Conservation (phyloP, 179 eudicot species). For the Patellifolia procumbens region DNA sequence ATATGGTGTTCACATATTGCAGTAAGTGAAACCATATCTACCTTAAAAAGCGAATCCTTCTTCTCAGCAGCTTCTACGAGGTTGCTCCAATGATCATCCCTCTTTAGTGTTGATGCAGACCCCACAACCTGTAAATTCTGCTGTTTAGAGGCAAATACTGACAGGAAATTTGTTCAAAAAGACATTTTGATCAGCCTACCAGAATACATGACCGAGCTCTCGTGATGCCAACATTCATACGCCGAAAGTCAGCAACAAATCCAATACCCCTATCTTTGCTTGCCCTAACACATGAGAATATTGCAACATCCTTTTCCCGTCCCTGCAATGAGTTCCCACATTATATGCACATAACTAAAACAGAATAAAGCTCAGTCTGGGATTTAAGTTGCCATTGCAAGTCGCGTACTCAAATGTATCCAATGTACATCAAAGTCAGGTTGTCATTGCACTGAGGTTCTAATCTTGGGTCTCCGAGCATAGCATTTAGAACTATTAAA, state of each 20-base stretch:
- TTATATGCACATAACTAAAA: background rate
- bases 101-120: conserved; percentile 73
- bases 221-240: conserved; percentile 98
- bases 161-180: background rate
- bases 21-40: conserved; percentile 18
- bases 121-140: conserved; percentile 69
- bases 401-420: background rate
- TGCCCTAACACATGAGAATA: conserved; percentile 93
- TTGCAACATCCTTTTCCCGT: conserved; percentile 94
- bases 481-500: background rate
- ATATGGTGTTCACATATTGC: background rate
- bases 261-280: conserved; percentile 74
- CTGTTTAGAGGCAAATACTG: conserved; percentile 13
- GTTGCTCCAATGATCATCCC: conserved; percentile 80
- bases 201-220: conserved; percentile 87
- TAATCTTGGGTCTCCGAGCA: background rate
- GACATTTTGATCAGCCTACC: conserved; percentile 42
- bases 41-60: conserved; percentile 62
- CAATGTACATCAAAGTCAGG: background rate
- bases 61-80: conserved; percentile 71
- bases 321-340: conserved; percentile 52
- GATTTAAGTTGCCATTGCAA: background rate
- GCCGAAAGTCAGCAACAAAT: conserved; percentile 76
- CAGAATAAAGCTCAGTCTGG: background rate
- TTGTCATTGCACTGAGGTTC: background rate